A percentile compares a stretch with the other conserved stretches of the same genome.
Evolutionary conservation across 1,139 yeast genomes (phyloP).

Genomic region (Diutina rugosa): DNA sequence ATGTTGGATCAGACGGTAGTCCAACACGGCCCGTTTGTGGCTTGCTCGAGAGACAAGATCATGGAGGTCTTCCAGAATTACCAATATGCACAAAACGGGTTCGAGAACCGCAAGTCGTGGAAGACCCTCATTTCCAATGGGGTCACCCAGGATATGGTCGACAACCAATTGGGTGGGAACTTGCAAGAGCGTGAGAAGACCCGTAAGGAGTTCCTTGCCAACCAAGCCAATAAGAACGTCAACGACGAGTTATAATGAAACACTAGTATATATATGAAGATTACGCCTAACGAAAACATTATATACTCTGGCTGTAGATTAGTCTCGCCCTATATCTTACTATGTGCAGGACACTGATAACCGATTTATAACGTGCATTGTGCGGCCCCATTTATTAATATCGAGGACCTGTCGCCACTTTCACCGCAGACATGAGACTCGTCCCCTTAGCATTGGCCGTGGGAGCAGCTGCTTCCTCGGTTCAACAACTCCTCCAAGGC

Average conservation of each 20-base stretch:
- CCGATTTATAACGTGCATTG: background rate
- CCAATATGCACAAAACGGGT: constrained; percentile 57
- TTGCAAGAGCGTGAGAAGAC: constrained; percentile 19
- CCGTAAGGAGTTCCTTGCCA: constrained; percentile 13
- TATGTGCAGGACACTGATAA: background rate
- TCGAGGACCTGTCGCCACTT: background rate
- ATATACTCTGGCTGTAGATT: background rate
- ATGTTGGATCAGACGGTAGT: constrained; percentile 65
- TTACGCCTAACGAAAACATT: background rate
- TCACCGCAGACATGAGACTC: background rate
- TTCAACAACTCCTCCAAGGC: background rate
- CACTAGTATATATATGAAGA: background rate
- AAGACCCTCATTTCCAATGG: constrained; percentile 52
- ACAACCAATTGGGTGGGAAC: constrained; percentile 25
- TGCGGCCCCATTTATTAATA: background rate
- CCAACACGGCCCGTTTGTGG: constrained; percentile 88
- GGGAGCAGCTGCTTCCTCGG: background rate
- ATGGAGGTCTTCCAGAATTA: constrained; percentile 61
- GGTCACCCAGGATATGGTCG: constrained; percentile 34
- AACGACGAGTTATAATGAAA: constrained; percentile 4
- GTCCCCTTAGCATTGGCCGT: background rate
- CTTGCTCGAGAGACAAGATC: constrained; percentile 47
- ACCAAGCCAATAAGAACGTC: background rate
- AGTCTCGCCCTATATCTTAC: background rate
- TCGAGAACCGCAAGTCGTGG: constrained; percentile 63